Evolutionary conservation across 177 flowering plant species (phyloP), one percentile per base, ranked within the genome.

Genomic region (Telopea speciosissima): DNA sequence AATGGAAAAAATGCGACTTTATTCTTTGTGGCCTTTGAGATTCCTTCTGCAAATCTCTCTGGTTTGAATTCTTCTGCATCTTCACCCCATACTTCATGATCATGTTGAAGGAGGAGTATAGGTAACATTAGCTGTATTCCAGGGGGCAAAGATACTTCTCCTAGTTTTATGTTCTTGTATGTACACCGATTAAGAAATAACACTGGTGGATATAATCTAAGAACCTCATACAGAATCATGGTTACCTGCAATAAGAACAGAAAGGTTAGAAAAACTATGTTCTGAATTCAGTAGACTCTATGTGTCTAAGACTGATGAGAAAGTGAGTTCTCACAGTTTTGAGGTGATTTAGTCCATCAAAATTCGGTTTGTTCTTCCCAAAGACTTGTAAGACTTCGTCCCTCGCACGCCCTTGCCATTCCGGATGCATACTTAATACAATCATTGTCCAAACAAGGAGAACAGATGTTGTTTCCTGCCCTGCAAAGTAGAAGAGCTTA

Each of bases 401-500:
- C 70, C 73, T 69, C 19, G 79, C 76, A 2, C 45, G 70, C 16
- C 21, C 19, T 66, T 77, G 79, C 79, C 76, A 77, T 1, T 56
- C 45, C 31, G 73, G 68, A 62, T 77, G 73, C 66, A 66, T 73
- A 26, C 64, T 42, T 16, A 77, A 64, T 9, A 67, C 56, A 62
- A 77, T 28, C 68, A 73, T 66, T 0, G 76, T 77, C 71, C 68
- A 77, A 25, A 67, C 68, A n/a, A 77, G 65, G n/a, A 77, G 45
- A 52, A 5, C 16, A 0, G 73, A 44, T 3, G 79, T 70, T 8
- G 79, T 73, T 68, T 77, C 79, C 22, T 73, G 76, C 11, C 79
- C 79, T 22, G 79, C 74, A 49, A 77, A 73, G 74, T 77, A 77
- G 65, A 77, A 77, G 13, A 73, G 52, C 71, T 73, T 77, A 73